These are phyloP conservation scores for Fonsecaea multimorphosa DNA, from an alignment of 2,329 filamentous ascomycete species.

Conservation along the genomic window DNA sequence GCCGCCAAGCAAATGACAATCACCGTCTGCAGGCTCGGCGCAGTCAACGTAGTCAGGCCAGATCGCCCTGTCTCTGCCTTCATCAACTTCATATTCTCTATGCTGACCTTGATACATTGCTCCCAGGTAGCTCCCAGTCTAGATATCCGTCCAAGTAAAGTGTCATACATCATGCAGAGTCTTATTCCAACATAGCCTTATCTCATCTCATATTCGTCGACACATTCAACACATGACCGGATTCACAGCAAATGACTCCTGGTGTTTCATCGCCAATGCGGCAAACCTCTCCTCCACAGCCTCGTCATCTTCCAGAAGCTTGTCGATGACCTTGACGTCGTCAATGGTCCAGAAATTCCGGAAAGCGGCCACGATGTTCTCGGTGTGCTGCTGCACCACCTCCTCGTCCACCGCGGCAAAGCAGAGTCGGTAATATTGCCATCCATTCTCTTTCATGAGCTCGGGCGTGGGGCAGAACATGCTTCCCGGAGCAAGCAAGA, in stretches of 20 bases:
- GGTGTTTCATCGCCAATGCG: conserved; percentile 17
- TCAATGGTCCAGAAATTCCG: conserved; percentile 79
- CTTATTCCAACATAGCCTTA: background rate
- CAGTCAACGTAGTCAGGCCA: background rate
- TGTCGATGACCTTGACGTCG: conserved; percentile 68
- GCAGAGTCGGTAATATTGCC: conserved; percentile 77
- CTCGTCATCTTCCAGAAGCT: conserved; percentile 56
- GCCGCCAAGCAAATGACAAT: background rate
- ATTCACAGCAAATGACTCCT: conserved; percentile 29
- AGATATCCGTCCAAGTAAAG: conserved; percentile 5
- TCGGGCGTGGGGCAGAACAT: conserved; percentile 74
- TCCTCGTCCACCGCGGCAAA: conserved; percentile 83
- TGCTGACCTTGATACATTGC: background rate
- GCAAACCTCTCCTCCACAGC: conserved; percentile 16
- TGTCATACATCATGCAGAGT: background rate
- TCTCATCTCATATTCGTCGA: background rate
- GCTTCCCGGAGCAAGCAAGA: conserved; percentile 71
- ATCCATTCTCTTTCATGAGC: conserved; percentile 65
- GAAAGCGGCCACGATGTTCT: conserved; percentile 71
- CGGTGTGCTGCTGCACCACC: conserved; percentile 66
- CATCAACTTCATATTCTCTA: background rate
- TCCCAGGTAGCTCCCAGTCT: background rate
- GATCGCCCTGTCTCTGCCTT: background rate
- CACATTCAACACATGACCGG: conserved; percentile 29
- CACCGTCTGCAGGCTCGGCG: background rate